These are phyloP conservation scores for Russula earlei DNA, from an alignment of 768 basidiomycete species.

Conservation along the genomic window DNA sequence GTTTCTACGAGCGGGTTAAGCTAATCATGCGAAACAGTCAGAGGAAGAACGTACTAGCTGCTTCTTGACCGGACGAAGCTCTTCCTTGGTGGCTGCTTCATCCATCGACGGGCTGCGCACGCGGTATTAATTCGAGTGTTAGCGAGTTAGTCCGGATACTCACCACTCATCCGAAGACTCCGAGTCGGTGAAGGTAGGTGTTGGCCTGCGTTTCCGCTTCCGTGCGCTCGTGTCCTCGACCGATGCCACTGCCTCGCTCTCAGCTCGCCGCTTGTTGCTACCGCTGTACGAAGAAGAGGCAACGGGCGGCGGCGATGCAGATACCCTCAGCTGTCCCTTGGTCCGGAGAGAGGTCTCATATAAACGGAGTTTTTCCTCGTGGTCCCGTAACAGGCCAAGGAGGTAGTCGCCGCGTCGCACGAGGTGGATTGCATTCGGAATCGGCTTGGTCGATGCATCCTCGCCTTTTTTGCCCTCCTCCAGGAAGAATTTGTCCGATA, in stretches of 20 bases:
- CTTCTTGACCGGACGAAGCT: slow-evolving; percentile 92
- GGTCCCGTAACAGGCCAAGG: slow-evolving; percentile 70
- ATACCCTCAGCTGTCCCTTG: slow-evolving; percentile 60
- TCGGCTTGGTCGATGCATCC: slow-evolving; percentile 74
- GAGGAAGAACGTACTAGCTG: slow-evolving; percentile 56
- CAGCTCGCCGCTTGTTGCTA: slow-evolving; percentile 65
- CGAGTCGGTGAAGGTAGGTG: slow-evolving; percentile 93
- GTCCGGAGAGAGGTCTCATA: slow-evolving; percentile 73
- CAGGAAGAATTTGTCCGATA: slow-evolving; percentile 93
- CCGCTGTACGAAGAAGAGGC: slow-evolving; percentile 58
- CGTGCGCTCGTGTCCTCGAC: slow-evolving; percentile 60
- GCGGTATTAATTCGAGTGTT: slow-evolving; percentile 11
- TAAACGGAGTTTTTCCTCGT: slow-evolving; percentile 84
- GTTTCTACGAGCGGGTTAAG: slow-evolving; percentile 52
- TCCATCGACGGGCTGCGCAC: slow-evolving; percentile 83
- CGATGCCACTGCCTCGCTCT: slow-evolving; percentile 77
- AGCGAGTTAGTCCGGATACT: slow-evolving; percentile 22
- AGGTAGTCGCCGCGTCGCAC: slow-evolving; percentile 96
- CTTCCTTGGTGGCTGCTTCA: slow-evolving; percentile 85
- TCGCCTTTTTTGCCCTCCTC: slow-evolving; percentile 96
- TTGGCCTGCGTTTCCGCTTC: slow-evolving; percentile 88
- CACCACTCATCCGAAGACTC: slow-evolving; percentile 89
- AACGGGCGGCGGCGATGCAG: slow-evolving; percentile 68
- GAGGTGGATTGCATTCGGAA: slow-evolving; percentile 96
- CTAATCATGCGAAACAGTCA: neutral